Base-by-base conservation (phyloP, 805 yeast genomes). In the Debaryomyces hansenii region DNA sequence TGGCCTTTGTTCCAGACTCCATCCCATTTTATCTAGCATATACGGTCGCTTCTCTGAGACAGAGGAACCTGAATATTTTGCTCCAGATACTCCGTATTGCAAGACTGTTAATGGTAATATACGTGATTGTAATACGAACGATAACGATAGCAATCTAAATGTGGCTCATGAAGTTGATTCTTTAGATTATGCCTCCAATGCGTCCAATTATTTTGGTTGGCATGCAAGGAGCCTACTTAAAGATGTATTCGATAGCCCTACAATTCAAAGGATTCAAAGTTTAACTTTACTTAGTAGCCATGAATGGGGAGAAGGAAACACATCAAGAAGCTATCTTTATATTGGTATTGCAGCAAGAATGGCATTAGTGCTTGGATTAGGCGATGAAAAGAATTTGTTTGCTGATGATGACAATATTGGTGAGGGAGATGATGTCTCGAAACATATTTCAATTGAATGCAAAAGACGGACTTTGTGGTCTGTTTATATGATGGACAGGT, bases 401-500 rank as follows among this genome's bases (percentile, higher is more conserved):
- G 24, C n/a, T 20, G 34, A 41, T 7, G 50, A 51, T 14, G 52
- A 50, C 11, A 53, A 52, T 4, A 44, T 40, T 7, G 35, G 42
- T 16, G 37, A 40, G 12, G 21, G 46, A 15, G 51, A 51, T 44
- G 57, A 54, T n/a, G 38, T 44, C 5, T 42, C 51, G 10, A 31
- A 40, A 9, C 58, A 59, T 31, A 59, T 70, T 16, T 46, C 55
- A 5, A 43, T 51, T 11, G 76, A 71, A 44, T 55, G 62, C 24
- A 61, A 66, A 49, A 40, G 72, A 29, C 49, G 76, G 37, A 69
- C 76, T 3, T 53, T 70, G 4, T 71, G 76, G 76, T 51, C 67
- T 4, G 72, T 69, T 10, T 69, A 64, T 44, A 68, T 70, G 73
- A 68, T 71, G 74, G 76, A 70, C 49, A 46, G 72, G 32, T 68